A percentile compares a stretch with the other conserved stretches of the same genome.
Conservation (phyloP, 805 yeast genomes). For the Wickerhamiella lipophila region DNA sequence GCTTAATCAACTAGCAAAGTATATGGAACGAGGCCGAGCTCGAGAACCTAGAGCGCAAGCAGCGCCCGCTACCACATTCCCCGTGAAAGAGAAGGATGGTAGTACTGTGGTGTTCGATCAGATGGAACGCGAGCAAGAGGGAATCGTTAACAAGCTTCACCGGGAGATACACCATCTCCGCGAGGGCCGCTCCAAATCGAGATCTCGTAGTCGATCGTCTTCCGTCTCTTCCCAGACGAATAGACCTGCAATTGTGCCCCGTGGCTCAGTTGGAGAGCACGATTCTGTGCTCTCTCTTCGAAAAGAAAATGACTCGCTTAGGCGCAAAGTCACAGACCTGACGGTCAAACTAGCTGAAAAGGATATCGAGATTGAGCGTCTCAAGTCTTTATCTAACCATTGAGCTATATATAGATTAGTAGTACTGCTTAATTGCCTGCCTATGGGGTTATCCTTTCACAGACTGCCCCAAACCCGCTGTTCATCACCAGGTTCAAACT, state of each 20-base stretch:
- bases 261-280: slow-evolving; percentile 13
- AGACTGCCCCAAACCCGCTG: slow-evolving; percentile 39
- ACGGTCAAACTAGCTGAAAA: slow-evolving; percentile 15
- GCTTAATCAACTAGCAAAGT: background rate
- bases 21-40: slow-evolving; percentile 7
- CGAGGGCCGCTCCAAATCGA: slow-evolving; percentile 30
- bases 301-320: slow-evolving; percentile 19
- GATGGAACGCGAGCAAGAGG: slow-evolving; percentile 65
- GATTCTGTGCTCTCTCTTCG: slow-evolving; percentile 15
- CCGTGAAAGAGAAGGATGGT: slow-evolving; percentile 7
- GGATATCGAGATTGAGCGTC: slow-evolving; percentile 12
- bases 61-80: background rate
- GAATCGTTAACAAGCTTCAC: slow-evolving; percentile 54
- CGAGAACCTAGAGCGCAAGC: slow-evolving; percentile 4
- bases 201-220: slow-evolving; percentile 24
- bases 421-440: background rate
- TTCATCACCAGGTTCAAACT: slow-evolving; percentile 59
- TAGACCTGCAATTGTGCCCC: slow-evolving; percentile 19
- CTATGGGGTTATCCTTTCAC: background rate
- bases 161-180: slow-evolving; percentile 44
- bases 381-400: background rate
- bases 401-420: background rate
- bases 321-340: slow-evolving; percentile 17
- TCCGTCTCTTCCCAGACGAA: slow-evolving; percentile 21
- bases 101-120: slow-evolving; percentile 24